Percentiles rank a stretch among this genome's conserved stretches.
Conservation (phyloP, 2,329 filamentous ascomycete species). For the Penicillium sumatraense region DNA sequence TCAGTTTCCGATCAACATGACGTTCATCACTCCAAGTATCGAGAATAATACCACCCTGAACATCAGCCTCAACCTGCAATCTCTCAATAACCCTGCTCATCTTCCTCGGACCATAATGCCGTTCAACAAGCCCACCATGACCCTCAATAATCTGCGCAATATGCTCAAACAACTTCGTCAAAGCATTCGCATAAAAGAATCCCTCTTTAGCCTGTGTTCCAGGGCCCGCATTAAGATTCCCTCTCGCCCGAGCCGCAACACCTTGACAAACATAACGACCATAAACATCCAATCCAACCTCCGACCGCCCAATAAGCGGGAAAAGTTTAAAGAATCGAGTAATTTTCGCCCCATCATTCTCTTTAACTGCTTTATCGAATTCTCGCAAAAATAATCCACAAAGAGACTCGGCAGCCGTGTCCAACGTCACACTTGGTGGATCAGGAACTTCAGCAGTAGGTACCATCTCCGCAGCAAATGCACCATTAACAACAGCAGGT, state of each 20-base stretch:
- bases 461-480: slow-evolving; percentile 89
- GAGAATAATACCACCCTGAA: slow-evolving; percentile 92
- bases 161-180: slow-evolving; percentile 94
- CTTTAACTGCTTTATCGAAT: slow-evolving; percentile 88
- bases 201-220: slow-evolving; percentile 70
- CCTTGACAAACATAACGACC: slow-evolving; percentile 95
- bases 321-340: slow-evolving; percentile 99
- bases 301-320: slow-evolving; percentile 84
- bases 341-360: slow-evolving; percentile 85
- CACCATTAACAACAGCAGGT: slow-evolving; percentile 75
- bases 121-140: slow-evolving; percentile 87
- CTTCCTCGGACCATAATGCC: slow-evolving; percentile 88
- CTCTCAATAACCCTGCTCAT: slow-evolving; percentile 95
- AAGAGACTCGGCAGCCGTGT: slow-evolving; percentile 84
- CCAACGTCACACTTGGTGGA: slow-evolving; percentile 81
- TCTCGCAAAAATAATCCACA: slow-evolving; percentile 90
- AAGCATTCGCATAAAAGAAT: slow-evolving; percentile 87
- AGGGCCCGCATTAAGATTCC: slow-evolving; percentile 73
- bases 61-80: slow-evolving; percentile 90
- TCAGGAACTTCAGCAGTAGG: slow-evolving; percentile 96
- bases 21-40: slow-evolving; percentile 96
- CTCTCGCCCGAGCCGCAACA: slow-evolving; percentile 80
- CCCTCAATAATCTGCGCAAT: slow-evolving; percentile 95
- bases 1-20: slow-evolving; percentile 80
- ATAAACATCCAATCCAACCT: slow-evolving; percentile 92